These are phyloP conservation scores for Penicillium sp. DNA, from an alignment of 2,329 filamentous ascomycete genomes.

Conservation along the genomic window DNA sequence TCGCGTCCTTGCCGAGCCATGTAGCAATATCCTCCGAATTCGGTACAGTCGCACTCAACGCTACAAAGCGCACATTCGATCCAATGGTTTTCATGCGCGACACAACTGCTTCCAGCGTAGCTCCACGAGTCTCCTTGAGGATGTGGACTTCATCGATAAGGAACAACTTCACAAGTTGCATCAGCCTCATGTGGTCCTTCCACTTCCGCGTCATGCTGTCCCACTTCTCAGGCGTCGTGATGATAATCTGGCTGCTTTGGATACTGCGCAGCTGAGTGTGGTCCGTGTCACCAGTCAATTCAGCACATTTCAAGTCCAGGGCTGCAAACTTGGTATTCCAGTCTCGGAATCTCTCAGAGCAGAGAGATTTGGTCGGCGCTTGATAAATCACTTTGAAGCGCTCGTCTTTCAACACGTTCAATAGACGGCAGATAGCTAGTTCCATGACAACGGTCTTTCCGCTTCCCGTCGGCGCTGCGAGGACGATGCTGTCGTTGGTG, in stretches of 20 bases:
- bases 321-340: conserved; percentile 77
- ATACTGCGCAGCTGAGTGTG: conserved; percentile 69
- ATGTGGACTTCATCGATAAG: conserved; percentile 90
- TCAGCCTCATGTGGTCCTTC: conserved; percentile 77
- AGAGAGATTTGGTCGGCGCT: conserved; percentile 83
- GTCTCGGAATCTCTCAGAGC: conserved; percentile 75
- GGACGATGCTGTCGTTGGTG: conserved; percentile 75
- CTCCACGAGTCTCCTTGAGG: conserved; percentile 77
- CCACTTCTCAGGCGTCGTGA: conserved; percentile 91
- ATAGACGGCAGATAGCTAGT: conserved; percentile 76
- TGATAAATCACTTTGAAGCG: conserved; percentile 84
- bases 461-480: conserved; percentile 82
- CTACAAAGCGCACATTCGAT: conserved; percentile 77
- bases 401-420: conserved; percentile 61
- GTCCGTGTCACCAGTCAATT: conserved; percentile 83
- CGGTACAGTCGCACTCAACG: conserved; percentile 81
- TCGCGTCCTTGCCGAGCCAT: conserved; percentile 74
- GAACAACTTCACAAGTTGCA: conserved; percentile 78
- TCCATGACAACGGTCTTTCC: conserved; percentile 85
- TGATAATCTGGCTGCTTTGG: conserved; percentile 77
- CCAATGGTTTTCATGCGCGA: conserved; percentile 85
- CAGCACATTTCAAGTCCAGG: conserved; percentile 72
- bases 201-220: conserved; percentile 87
- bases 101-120: conserved; percentile 81
- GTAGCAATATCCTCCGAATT: conserved; percentile 79